Evolutionary conservation across 768 basidiomycete species (phyloP).

Genomic region (Tremella fuciformis): DNA sequence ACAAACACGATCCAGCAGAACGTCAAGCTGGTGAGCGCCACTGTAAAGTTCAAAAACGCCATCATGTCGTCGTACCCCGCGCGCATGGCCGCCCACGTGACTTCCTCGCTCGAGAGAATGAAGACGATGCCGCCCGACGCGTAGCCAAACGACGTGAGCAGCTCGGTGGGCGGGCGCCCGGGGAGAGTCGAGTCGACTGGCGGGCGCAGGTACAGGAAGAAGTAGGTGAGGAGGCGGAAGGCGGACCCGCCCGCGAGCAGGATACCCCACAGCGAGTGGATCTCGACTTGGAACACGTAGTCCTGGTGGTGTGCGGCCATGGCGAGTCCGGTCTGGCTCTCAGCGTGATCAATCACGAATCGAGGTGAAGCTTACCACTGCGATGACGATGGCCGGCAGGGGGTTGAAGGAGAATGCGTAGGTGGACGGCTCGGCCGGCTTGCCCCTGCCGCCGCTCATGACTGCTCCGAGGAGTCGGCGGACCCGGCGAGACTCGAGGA

Average conservation of each 20-base stretch:
- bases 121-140: slow-evolving; percentile 85
- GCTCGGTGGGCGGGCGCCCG: slow-evolving; percentile 89
- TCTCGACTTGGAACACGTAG: slow-evolving; percentile 91
- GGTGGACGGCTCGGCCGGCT: slow-evolving; percentile 64
- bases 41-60: slow-evolving; percentile 58
- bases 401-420: slow-evolving; percentile 82
- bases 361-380: slow-evolving; percentile 55
- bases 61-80: slow-evolving; percentile 70
- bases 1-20: slow-evolving; percentile 78
- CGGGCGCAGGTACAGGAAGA: slow-evolving; percentile 86
- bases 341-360: not conserved
- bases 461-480: slow-evolving; percentile 70
- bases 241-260: slow-evolving; percentile 74
- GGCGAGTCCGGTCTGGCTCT: slow-evolving; percentile 67
- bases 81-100: slow-evolving; percentile 88
- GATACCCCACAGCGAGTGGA: slow-evolving; percentile 88
- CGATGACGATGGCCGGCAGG: slow-evolving; percentile 87
- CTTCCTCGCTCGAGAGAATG: slow-evolving; percentile 83
- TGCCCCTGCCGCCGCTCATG: slow-evolving; percentile 35
- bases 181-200: slow-evolving; percentile 74
- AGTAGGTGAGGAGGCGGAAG: slow-evolving; percentile 82
- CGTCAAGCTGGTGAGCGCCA: slow-evolving; percentile 79
- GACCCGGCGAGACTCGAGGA: slow-evolving; percentile 73
- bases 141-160: slow-evolving; percentile 78
- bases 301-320: slow-evolving; percentile 90